A percentile compares a stretch with the other conserved stretches of the same genome.
These are phyloP conservation scores for Fonsecaea monophora DNA, from an alignment of 2,329 filamentous ascomycete genomes.

Conservation along the genomic window DNA sequence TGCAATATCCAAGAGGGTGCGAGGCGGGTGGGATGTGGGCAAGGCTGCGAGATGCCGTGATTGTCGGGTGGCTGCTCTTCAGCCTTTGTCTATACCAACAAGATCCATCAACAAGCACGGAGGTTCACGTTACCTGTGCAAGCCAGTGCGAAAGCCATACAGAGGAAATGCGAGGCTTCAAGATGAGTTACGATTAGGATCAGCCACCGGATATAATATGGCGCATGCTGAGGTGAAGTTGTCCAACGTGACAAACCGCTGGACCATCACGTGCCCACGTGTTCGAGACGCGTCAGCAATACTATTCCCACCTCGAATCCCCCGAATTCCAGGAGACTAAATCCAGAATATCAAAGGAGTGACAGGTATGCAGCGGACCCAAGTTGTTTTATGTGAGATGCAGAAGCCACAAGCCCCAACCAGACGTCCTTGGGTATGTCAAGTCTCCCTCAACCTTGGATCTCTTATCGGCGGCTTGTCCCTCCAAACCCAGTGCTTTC, in stretches of 20 bases:
- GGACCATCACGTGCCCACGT: constrained; percentile 8
- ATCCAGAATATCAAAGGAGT: not conserved
- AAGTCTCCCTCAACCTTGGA: constrained; percentile 6
- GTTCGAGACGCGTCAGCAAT: not conserved
- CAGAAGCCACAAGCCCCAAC: not conserved
- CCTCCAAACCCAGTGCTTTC: constrained; percentile 56
- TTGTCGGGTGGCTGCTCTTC: not conserved
- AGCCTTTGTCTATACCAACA: not conserved
- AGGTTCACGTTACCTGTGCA: not conserved
- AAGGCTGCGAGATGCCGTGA: constrained; percentile 5
- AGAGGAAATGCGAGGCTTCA: not conserved
- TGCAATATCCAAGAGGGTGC: not conserved
- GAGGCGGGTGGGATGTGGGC: not conserved
- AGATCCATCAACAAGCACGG: not conserved
- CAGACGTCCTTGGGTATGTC: not conserved
- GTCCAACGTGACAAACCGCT: not conserved
- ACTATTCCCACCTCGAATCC: not conserved
- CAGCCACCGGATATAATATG: no score
- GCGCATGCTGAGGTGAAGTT: not conserved
- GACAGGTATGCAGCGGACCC: not conserved
- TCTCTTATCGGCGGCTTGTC: constrained; percentile 48
- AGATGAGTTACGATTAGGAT: not conserved
- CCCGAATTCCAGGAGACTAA: not conserved
- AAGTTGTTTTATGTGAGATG: not conserved
- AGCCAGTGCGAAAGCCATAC: not conserved